Base-by-base conservation (phyloP, 139 green algal genomes). In the Chlorella vulgaris region DNA sequence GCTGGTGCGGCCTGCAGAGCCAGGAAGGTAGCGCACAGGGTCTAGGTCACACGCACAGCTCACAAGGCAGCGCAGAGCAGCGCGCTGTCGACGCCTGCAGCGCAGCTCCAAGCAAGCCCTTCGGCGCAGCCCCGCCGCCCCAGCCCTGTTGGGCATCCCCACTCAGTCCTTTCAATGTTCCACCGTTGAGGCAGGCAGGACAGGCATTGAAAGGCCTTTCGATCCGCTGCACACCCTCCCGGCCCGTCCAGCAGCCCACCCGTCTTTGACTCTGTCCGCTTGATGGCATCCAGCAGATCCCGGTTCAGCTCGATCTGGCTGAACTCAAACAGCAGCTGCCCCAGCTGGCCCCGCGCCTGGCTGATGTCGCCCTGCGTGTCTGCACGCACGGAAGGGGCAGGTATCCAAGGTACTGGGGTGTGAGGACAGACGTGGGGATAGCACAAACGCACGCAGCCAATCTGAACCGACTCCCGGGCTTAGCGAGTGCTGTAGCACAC, bases 231-330 rank as follows among this genome's bases (percentile, higher is more conserved):
- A 40, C 29, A 18, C 10, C 3, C 8, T 18, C 18, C 55, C 33
- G 33, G 47, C 8, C 28, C 18, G 22, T 2, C 47, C 47, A 58
- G 33, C 13, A 35, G 7, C 62, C 39, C 50, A 63, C 79, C 82
- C 22, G 73, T 77, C 22, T 77, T 77, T 15, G 82, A 86, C n/a
- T 86, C 82, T 1, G 82, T 86, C n/a, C 74, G 70, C 47, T 76
- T 75, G 63, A 86, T 86, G 0, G 74, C 78, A 15, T 86, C 82
- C 28, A 83, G 69, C 53, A 87, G 65, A 61, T 87, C 83, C 26
- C 80, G 63, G 81, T 87, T 87, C 7, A 87, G 74, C 74, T 87
- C 75, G 28, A 87, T 81, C 67, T 84, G 66, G 21, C 31, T 38
- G 43, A 87, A 87, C 77, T 80, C 78, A 38, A 81, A 76, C 22